Evolutionary conservation across 768 basidiomycete genomes (phyloP), one percentile per base, ranked within the genome.

Genomic region (Russula dissimulans): DNA sequence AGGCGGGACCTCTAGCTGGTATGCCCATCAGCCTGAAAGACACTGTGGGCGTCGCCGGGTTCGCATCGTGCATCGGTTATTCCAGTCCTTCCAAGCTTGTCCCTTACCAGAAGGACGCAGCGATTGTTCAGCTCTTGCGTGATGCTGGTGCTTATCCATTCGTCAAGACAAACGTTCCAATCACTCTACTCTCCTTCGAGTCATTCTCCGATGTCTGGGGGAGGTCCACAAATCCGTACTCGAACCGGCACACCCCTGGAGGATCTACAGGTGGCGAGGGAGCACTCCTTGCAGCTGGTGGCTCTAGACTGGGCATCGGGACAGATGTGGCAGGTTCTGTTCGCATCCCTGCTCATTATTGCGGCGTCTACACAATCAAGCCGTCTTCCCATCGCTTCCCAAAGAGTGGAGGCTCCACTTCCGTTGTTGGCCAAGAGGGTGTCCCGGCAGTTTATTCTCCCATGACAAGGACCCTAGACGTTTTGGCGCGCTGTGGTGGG

Each of bases 21-120:
- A 79, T 89, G 0, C 87, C 87, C 15, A 75, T 88, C 18, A 84
- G 83, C 50, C 72, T 88, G 66, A 88, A 88, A 75, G 86, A 86
- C 73, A 80, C 76, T 12, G 72, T 84, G 54, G 74, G 77, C 32
- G 74, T 87, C 48, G 69, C 74, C 55, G 83, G 82, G 2, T 81
- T 76, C 67, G 84, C 85, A 57, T 73, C 79, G 31, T 81, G 77
- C 34, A 75, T 85, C 44, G 86, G 85, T 3, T 85, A 83, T 64
- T 80, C 84, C 0, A 71, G 78, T 0, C 74, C 74, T 72, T 75
- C 76, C 10, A 73, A 75, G 14, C 34, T 74, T 50, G 17, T 9
- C 12, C 80, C 83, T 11, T 66, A 74, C 42, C 45, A 73, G 31
- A 72, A 74, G 41, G 79, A 85, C 54, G 77, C 81, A 4, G 74